These are phyloP conservation scores for Avicennia marina DNA, from an alignment of 257 asterid genomes.

Conservation along the genomic window DNA sequence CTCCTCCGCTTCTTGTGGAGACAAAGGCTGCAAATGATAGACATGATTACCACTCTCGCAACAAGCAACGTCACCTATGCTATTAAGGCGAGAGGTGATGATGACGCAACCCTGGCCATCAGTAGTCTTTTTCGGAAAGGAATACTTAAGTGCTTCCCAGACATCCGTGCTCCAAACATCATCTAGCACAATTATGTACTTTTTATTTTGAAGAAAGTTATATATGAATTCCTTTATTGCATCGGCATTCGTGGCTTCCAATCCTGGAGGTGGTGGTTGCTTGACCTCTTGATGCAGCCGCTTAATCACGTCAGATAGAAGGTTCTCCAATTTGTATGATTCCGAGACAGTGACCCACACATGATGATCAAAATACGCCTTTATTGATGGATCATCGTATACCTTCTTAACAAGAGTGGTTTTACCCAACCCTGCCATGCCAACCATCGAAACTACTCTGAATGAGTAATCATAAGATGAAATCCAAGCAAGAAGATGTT, in stretches of 20 bases:
- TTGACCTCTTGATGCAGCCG: neutral
- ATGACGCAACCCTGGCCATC: neutral
- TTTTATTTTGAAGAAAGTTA: constrained; percentile 1
- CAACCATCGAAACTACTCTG: neutral
- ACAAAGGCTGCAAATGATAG: constrained; percentile 10
- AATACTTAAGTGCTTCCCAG: too few relatives aligned
- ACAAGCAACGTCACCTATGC: neutral
- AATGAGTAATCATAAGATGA: neutral
- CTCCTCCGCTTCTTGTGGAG: neutral
- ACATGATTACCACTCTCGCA: neutral
- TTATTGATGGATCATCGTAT: neutral
- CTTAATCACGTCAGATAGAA: constrained; percentile 1
- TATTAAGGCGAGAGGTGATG: neutral
- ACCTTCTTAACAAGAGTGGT: constrained; percentile 23
- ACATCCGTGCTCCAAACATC: too few relatives aligned
- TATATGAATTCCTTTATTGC: neutral
- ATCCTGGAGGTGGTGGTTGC: constrained; percentile 1
- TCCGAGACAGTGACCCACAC: constrained; percentile 25
- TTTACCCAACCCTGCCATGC: constrained; percentile 6
- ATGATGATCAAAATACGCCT: constrained; percentile 5
- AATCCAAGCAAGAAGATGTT: constrained; percentile 12
- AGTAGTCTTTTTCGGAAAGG: neutral
- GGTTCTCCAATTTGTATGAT: constrained; percentile 2
- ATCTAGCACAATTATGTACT: too few relatives aligned
- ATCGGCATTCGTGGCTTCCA: neutral